Base-by-base conservation (phyloP, 2,329 filamentous ascomycete genomes). In the Colletotrichum horii region DNA sequence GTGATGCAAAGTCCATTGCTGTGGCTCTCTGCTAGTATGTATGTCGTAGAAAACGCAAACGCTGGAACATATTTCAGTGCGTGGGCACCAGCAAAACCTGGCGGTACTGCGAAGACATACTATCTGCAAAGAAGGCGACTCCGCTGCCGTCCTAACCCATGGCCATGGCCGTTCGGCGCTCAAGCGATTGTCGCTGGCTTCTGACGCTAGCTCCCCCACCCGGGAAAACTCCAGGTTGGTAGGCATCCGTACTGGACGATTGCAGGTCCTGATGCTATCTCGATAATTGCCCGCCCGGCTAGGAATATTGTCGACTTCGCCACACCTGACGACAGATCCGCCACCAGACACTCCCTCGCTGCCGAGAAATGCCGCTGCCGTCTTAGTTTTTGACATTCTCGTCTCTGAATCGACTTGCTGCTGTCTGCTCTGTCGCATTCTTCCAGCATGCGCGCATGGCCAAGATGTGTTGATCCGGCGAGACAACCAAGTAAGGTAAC, bases 101-200 rank as follows among this genome's bases (percentile, higher is more conserved):
- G 16, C 9, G 22, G 32, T 43, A n/a, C 36, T 28, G 55, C 61
- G 61, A 61, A 66, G 55, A 38, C 55, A 32, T 22, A 15, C 28
- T 6, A 38, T 16, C 55, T 55, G 38, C 62, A 48, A 67, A 24
- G 24, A 67, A 75, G 34, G 56, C 16, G 30, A 32, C 64, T 26
- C 69, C 69, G 61, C 55, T 75, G 62, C 38, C 19, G 71, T 75
- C 72, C 62, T 62, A 62, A 64, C 72, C 36, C 62, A 43, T 19
- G 38, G 38, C 38, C 16, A 32, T 7, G 36, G 16, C 52, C 15
- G 52, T 55, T 72, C 62, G 55, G 72, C 52, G 68, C 72, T 66
- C 36, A 66, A 61, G 68, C 61, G 36, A 30, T 38, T 26, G 67
- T 32, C 60, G 36, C 28, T 43, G 56, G 62, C 36, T 16, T 65